Evolutionary conservation across 2,329 filamentous ascomycete species (phyloP), one percentile per base, ranked within the genome.

Genomic region (Fusarium setosum): DNA sequence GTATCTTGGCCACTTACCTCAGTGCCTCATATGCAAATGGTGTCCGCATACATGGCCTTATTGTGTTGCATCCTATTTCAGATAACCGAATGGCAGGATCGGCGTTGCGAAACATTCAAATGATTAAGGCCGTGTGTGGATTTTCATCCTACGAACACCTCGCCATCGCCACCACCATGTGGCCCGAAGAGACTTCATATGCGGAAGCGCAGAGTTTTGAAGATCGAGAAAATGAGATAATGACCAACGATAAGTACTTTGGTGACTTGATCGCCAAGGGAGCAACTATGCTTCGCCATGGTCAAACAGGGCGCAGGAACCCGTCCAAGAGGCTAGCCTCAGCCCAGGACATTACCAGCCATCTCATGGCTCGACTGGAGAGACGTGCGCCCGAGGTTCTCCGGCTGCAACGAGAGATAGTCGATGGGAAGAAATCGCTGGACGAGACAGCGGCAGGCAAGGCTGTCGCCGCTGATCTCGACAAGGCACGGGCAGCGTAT

Each of bases 51-150:
- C 49, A 57, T 3, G 57, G 63, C 3, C n/a, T 67, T 3, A 41
- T 67, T 13, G 11, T 54, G 2, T 6, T 67, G 5, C 47, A 65
- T 21, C 51, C 63, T 5, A 65, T 67, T 2, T 54, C 61, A 0
- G 47, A 59, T 18, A 67, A 67, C 5, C 63, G 61, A 2, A 62
- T 67, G 38, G 10, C 61, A 17, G 61, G 58, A 13, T 56, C 53
- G 5, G 32, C 18, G 4, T 18, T 64, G 2, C 40, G 54, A 2
- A 59, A 50, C 44, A 44, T 62, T 13, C 15, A 6, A 12, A 42
- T 64, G 9, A 37, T 63, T 5, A 57, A 58, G 9, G 44, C 53
- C 0, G 24, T 65, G 10, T 56, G 29, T 10, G 63, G 48, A n/a
- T 48, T 20, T 10, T 8, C 11, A 4, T 55, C 24, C 0, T 45